A percentile compares a stretch with the other conserved stretches of the same genome.
phyloP scores from a whole-genome alignment of 2,329 filamentous ascomycete genomes.

The Penicillium crustosum region DNA sequence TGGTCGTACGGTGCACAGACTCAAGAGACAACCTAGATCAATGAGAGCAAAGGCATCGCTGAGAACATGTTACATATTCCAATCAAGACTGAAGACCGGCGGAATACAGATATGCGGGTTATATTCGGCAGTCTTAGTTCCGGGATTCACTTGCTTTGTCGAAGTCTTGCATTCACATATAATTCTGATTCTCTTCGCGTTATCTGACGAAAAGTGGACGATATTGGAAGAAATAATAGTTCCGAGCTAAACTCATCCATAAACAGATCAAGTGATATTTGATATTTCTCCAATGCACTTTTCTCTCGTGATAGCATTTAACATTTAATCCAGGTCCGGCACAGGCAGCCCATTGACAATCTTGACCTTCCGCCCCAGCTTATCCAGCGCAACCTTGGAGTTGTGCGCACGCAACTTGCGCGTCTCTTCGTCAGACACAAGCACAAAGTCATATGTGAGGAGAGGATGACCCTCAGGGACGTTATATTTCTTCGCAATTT shows the following conservation, averaged over 20 bases:
- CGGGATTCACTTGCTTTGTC: not conserved
- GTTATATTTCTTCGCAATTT: slow-evolving; percentile 60
- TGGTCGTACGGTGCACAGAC: not conserved
- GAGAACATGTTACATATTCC: not conserved
- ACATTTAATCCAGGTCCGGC: slow-evolving; percentile 23
- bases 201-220: not conserved
- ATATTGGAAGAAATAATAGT: not conserved
- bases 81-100: not conserved
- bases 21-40: not conserved
- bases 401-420: slow-evolving; percentile 64
- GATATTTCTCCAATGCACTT: not conserved
- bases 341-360: slow-evolving; percentile 51
- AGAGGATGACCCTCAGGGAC: slow-evolving; percentile 64
- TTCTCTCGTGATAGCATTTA: not conserved
- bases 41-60: not conserved
- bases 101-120: not conserved
- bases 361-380: slow-evolving; percentile 67
- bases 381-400: slow-evolving; percentile 65
- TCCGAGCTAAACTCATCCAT: not conserved
- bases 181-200: not conserved
- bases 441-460: slow-evolving; percentile 72
- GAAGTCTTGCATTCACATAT: not conserved
- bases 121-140: not conserved
- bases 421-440: slow-evolving; percentile 71
- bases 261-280: not conserved